A percentile compares a stretch with the other conserved stretches of the same genome.
Conservation (phyloP, 2,329 filamentous ascomycete species). For the Aspergillus fischeri region DNA sequence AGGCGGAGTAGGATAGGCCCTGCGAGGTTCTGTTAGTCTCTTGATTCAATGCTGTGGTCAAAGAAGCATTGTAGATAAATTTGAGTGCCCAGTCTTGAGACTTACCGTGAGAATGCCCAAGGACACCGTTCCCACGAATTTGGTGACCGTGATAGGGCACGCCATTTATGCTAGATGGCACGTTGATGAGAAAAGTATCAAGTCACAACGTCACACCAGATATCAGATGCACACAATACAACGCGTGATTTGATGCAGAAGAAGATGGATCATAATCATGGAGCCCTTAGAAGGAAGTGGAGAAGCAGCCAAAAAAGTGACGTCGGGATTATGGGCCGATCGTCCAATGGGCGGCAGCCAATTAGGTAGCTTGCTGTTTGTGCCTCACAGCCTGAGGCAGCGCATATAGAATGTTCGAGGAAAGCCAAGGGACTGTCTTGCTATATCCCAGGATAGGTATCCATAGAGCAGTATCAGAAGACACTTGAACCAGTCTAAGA, state of each 20-base stretch:
- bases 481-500: too few species aligned
- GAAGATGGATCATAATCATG: not conserved
- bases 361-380: not conserved
- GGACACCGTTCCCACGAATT: conserved; percentile 89
- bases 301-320: not conserved
- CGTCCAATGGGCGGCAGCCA: not conserved
- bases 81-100: conserved; percentile 11
- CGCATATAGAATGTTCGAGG: not conserved
- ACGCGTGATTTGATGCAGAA: not conserved
- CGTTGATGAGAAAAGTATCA: not conserved
- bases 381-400: not conserved
- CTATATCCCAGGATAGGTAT: not conserved
- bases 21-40: conserved; percentile 36
- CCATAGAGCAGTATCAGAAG: not conserved
- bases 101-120: conserved; percentile 83
- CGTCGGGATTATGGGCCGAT: not conserved
- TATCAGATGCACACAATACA: not conserved
- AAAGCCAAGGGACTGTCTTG: too few species aligned
- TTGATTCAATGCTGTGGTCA: not conserved
- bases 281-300: not conserved
- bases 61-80: not conserved
- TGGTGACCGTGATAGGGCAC: conserved; percentile 70
- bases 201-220: not conserved
- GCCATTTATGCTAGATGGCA: conserved; percentile 54
- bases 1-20: conserved; percentile 86